Conservation (phyloP, 805 yeast species). For the Yamadazyma phyllophila region DNA sequence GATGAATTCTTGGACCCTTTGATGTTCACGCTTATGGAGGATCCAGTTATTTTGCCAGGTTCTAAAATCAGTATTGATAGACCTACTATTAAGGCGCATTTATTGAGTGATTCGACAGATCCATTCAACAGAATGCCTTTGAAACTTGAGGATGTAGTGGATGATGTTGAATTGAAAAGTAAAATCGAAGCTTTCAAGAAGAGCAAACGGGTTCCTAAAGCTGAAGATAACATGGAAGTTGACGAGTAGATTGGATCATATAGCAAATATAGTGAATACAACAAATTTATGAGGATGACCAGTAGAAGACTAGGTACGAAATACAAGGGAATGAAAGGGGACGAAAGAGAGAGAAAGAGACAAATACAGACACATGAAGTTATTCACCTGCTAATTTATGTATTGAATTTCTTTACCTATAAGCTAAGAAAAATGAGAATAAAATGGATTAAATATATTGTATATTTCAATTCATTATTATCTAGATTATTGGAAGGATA, state of each 20-base stretch:
- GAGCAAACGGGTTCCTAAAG: constrained; percentile 28
- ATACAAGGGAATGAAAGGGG: too few species aligned
- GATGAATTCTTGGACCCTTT: constrained; percentile 96
- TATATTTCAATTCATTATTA: constrained; percentile 9
- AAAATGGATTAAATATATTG: constrained; percentile 7
- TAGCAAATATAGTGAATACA: not conserved
- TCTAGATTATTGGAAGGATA: constrained; percentile 5
- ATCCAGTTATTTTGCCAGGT: constrained; percentile 92
- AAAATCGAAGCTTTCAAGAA: constrained; percentile 51
- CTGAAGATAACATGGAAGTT: constrained; percentile 14
- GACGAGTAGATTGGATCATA: not conserved
- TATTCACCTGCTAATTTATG: not conserved
- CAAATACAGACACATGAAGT: too few species aligned
- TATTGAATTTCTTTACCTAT: constrained; percentile 1
- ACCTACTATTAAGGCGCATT: constrained; percentile 88
- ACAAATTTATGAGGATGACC: too few species aligned
- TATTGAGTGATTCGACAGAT: constrained; percentile 92
- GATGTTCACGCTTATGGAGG: constrained; percentile 93
- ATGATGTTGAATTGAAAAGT: constrained; percentile 65
- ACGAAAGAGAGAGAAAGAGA: too few species aligned
- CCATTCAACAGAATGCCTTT: constrained; percentile 95
- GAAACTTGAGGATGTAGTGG: constrained; percentile 81
- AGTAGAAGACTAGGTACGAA: too few species aligned
- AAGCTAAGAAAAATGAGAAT: not conserved
- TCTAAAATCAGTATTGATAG: constrained; percentile 84